These are phyloP conservation scores for Salix koriyanagi DNA, from an alignment of 345 rosid species.

Conservation along the genomic window DNA sequence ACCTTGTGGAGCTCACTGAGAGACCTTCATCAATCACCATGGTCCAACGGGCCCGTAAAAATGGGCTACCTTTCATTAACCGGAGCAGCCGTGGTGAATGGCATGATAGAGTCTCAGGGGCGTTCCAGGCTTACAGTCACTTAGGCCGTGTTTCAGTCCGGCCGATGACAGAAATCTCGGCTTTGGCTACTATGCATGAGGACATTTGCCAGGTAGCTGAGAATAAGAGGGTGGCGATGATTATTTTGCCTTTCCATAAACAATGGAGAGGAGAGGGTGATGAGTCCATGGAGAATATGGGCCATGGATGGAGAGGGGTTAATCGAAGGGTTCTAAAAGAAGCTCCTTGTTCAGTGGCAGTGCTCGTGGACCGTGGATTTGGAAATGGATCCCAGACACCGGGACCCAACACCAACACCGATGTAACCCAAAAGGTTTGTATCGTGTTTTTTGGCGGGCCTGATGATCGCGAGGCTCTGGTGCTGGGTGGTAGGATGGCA, in stretches of 20 bases:
- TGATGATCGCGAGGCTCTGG: slow-evolving; percentile 76
- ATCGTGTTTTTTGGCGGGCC: slow-evolving; percentile 72
- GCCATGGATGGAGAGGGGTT: slow-evolving; percentile 77
- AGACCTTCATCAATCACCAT: slow-evolving; percentile 71
- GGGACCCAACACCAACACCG: slow-evolving; percentile 9
- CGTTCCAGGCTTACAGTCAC: slow-evolving; percentile 69
- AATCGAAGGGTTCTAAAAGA: slow-evolving; percentile 63
- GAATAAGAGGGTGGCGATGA: slow-evolving; percentile 51
- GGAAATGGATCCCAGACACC: slow-evolving; percentile 37
- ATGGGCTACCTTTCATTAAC: slow-evolving; percentile 69
- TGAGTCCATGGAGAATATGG: slow-evolving; percentile 46
- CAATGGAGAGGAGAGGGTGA: slow-evolving; percentile 51
- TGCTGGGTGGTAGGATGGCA: slow-evolving; percentile 68
- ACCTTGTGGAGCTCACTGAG: slow-evolving; percentile 74
- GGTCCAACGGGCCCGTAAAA: slow-evolving; percentile 57
- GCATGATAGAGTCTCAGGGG: slow-evolving; percentile 49
- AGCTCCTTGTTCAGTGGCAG: slow-evolving; percentile 71
- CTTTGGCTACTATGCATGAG: slow-evolving; percentile 64
- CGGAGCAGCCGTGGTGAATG: slow-evolving; percentile 48
- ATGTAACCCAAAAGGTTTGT: slow-evolving; percentile 44
- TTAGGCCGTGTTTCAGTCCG: slow-evolving; percentile 61
- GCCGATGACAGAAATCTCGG: slow-evolving; percentile 57
- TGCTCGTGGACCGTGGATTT: slow-evolving; percentile 81
- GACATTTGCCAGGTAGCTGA: slow-evolving; percentile 84
- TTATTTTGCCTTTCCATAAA: slow-evolving; percentile 71